These are phyloP conservation scores for Carex pumila DNA, from an alignment of 176 grass and related monocot genomes.

Conservation along the genomic window DNA sequence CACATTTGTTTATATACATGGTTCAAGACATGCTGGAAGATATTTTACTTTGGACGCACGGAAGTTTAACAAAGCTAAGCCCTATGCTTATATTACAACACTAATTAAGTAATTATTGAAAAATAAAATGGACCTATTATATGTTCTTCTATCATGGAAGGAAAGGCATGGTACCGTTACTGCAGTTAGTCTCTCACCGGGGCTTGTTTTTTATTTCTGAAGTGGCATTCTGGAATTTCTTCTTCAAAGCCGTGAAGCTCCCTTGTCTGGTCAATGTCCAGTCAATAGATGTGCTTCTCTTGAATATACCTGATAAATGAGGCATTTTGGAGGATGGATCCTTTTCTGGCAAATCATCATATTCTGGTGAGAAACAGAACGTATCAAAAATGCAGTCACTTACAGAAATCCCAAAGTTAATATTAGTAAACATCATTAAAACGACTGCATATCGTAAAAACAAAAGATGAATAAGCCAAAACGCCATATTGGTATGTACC, in stretches of 20 bases:
- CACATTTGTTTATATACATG: not conserved
- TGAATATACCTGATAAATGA: constrained; percentile 57
- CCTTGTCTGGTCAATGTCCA: constrained; percentile 70
- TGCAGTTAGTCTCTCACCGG: not conserved
- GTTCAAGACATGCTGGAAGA: not conserved
- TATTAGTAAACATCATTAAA: not conserved
- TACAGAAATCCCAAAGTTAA: not conserved
- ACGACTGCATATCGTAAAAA: not conserved
- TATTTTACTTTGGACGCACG: not conserved
- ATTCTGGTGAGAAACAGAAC: constrained; percentile 53
- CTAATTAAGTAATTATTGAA: too few relatives aligned
- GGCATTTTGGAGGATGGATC: constrained; percentile 31
- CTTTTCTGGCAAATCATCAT: constrained; percentile 50
- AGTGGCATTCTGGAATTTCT: constrained; percentile 61
- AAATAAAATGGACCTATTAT: too few relatives aligned
- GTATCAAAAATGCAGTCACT: not conserved
- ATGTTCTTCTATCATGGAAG: not conserved
- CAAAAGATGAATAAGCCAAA: not conserved
- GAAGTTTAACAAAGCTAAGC: not conserved
- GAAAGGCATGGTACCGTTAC: not conserved
- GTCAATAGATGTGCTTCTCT: constrained; percentile 46
- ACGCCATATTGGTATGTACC: constrained; percentile 31
- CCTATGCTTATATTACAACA: not conserved
- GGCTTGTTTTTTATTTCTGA: constrained; percentile 40
- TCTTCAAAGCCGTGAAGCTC: constrained; percentile 61